phyloP scores from a whole-genome alignment of 2,329 filamentous ascomycete species.

The Arthrobotrys conoides region DNA sequence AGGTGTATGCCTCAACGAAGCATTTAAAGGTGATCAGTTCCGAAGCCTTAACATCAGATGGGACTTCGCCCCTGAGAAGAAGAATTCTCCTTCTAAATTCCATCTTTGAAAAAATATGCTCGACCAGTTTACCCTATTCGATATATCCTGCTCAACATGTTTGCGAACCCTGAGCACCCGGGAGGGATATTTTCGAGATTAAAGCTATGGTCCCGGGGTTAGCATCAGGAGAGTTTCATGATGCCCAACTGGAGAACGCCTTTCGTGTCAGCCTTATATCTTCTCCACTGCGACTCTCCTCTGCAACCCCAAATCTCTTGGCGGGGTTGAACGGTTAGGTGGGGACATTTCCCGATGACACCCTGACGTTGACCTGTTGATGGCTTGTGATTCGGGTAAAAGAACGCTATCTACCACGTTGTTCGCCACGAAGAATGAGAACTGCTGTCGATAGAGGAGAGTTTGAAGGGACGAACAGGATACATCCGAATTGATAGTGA shows the following conservation, averaged over 20 bases:
- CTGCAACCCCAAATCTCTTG: conserved; percentile 50
- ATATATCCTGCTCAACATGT: not conserved
- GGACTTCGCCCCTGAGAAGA: not conserved
- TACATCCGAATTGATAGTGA: conserved; percentile 14
- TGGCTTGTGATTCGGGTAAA: conserved; percentile 32
- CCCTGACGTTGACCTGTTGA: conserved; percentile 9
- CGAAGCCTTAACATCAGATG: conserved; percentile 2
- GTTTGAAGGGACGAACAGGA: conserved; percentile 37
- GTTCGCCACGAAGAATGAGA: conserved; percentile 13
- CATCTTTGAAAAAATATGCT: not conserved
- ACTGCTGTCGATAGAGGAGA: conserved; percentile 5
- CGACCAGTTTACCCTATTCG: not conserved
- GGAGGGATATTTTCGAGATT: conserved; percentile 35
- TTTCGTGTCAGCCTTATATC: conserved; percentile 59
- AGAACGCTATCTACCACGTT: conserved; percentile 36
- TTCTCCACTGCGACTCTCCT: conserved; percentile 44
- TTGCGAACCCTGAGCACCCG: conserved; percentile 8
- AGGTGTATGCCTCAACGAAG: conserved; percentile 15
- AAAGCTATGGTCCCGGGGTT: conserved; percentile 34
- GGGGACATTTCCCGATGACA: conserved; percentile 36
- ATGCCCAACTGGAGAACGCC: conserved; percentile 37
- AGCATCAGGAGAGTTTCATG: conserved; percentile 58
- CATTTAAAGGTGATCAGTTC: conserved; percentile 6
- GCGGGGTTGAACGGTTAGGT: conserved; percentile 19
- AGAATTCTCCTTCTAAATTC: conserved; percentile 22